Evolutionary conservation across 208 protist species (phyloP).

Genomic region (Histomonas meleagridis): DNA sequence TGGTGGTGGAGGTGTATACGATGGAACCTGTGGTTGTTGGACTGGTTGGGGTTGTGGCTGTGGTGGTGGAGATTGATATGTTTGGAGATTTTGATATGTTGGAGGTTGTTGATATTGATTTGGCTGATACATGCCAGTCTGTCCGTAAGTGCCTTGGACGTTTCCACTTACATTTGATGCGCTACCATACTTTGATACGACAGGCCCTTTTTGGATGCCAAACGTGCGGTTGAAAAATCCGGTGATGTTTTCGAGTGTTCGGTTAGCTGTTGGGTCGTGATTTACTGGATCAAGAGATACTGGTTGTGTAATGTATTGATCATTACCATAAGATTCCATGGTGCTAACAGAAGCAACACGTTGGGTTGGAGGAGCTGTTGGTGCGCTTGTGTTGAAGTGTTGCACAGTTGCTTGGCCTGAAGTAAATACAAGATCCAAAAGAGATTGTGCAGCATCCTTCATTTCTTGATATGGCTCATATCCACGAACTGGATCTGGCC

Average conservation of each 20-base stretch:
- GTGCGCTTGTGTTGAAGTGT: background rate
- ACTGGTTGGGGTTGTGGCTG: no score
- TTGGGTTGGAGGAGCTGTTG: no score
- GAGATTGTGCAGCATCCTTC: background rate
- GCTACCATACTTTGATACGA: no score
- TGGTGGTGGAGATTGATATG: background rate
- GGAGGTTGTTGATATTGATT: no score
- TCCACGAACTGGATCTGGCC: background rate
- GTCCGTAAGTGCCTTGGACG: no score
- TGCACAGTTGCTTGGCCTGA: background rate
- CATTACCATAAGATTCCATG: background rate
- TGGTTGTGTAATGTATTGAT: background rate
- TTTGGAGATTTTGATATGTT: no score
- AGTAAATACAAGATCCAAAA: background rate
- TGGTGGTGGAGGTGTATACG: no score
- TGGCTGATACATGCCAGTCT: no score
- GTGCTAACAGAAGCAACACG: background rate
- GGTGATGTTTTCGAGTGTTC: background rate
- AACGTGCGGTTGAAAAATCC: slow-evolving; percentile 4
- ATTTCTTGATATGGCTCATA: slow-evolving; percentile 23
- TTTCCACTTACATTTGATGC: no score
- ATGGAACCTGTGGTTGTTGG: no score
- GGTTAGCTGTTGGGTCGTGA: background rate
- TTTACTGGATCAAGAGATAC: background rate
- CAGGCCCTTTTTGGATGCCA: no score